Percentiles rank a stretch among this genome's conserved stretches.
Evolutionary conservation across 345 rosid species (phyloP).

Genomic region (Citrus medica): DNA sequence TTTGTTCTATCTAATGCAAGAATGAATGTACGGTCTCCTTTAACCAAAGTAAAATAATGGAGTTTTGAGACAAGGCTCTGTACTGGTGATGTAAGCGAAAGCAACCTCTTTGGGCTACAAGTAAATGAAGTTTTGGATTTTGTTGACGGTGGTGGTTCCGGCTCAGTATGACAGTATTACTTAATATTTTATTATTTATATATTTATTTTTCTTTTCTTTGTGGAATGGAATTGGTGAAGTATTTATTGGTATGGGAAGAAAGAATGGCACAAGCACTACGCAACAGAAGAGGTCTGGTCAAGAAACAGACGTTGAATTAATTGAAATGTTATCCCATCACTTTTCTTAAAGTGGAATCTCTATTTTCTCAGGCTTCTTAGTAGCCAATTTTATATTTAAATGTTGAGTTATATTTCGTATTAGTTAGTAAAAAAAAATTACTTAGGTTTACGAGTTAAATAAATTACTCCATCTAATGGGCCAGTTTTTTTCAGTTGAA

Average conservation of each 20-base stretch:
- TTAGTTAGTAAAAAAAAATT: no score
- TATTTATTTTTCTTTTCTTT: neutral
- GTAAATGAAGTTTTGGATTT: conserved; percentile 29
- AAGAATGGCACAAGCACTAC: conserved; percentile 36
- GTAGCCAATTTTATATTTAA: conserved; percentile 25
- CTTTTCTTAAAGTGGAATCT: conserved; percentile 69
- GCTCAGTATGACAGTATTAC: neutral
- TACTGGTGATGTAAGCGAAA: conserved; percentile 45
- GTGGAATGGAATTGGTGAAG: conserved; percentile 17
- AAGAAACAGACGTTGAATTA: conserved; percentile 33
- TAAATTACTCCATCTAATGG: no score
- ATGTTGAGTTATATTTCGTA: no score
- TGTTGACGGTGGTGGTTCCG: conserved; percentile 17
- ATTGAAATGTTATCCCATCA: conserved; percentile 54
- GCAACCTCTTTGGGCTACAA: conserved; percentile 26
- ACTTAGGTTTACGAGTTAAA: no score
- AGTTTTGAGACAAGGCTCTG: conserved; percentile 47
- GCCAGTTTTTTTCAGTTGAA: fast-evolving
- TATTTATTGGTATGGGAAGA: conserved; percentile 23
- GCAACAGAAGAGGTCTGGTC: conserved; percentile 29
- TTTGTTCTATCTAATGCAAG: neutral
- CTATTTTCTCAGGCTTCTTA: conserved; percentile 72
- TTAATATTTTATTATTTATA: no score
- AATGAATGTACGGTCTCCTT: conserved; percentile 18
- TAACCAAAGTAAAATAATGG: conserved; percentile 25